Evolutionary conservation across 2,329 filamentous ascomycete genomes (phyloP), one percentile per base, ranked within the genome.

Genomic region (Monosporascus sp.): DNA sequence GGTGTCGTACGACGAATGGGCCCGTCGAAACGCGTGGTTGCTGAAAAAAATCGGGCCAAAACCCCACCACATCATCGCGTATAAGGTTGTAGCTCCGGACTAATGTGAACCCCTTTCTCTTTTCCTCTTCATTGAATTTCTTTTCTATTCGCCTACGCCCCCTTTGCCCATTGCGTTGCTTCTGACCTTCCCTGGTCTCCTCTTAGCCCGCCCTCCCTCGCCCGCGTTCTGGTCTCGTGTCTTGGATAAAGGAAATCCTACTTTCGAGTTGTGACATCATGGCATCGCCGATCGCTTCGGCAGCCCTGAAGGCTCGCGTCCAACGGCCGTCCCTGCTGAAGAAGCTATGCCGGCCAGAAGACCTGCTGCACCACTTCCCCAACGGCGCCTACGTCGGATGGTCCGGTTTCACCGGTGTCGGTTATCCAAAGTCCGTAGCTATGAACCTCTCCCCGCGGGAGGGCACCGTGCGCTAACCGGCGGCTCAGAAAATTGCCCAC

Each of bases 331-430:
- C 87, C 43, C 85, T 93, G 72, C 80, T 95, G 53, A 86, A 85
- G 65, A 95, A 93, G 79, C 77, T 96, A 55, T 85, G 86, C 63
- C 85, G 85, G 64, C 84, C 91, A 38, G 84, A 94, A 71, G 90
- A 95, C 69, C 73, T 95, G 59, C 80, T 96, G 56, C 80, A 88
- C 59, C 80, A 89, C 62, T 96, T 96, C 65, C 91, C 91, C 59
- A 83, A 94, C 77, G 86, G 86, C 67, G 74, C 88, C n/a, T 94
- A 94, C 71, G 83, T 96, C 64, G 91, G 91, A 65, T 96, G 91
- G 91, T 91, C 86, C 59, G 91, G 91, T 37, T 96, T 96, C 73
- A 96, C 91, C 14, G 91, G 90, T 64, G 90, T 95, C 51, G 90
- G 90, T 55, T 94, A 94, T 74, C 90, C 90, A 59, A 94, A 94